These are phyloP conservation scores for Lipomyces lipofer DNA, from an alignment of 805 yeast species.

Conservation along the genomic window DNA sequence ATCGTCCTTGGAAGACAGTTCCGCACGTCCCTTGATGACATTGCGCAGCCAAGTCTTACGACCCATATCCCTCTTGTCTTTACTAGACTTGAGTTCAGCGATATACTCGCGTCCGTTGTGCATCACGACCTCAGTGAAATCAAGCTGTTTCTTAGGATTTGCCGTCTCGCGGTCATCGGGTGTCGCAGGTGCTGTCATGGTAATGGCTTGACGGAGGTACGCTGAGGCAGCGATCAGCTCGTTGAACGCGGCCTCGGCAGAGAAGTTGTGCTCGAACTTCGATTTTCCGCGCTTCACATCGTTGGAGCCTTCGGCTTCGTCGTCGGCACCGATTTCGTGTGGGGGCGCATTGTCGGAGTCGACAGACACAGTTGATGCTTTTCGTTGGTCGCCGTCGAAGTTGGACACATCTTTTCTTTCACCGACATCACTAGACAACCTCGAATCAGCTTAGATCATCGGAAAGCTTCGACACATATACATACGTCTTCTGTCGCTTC, in stretches of 20 bases:
- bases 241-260: conserved; percentile 30
- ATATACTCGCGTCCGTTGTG: conserved; percentile 24
- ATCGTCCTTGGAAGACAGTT: conserved; percentile 27
- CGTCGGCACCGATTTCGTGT: too few species aligned
- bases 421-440: too few species aligned
- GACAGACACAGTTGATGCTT: too few species aligned
- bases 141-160: conserved; percentile 19
- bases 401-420: too few species aligned
- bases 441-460: too few species aligned
- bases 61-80: conserved; percentile 21
- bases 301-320: too few species aligned
- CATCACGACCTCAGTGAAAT: conserved; percentile 24
- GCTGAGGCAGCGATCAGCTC: conserved; percentile 24
- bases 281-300: conserved; percentile 14
- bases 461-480: too few species aligned
- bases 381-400: too few species aligned
- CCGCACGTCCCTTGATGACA: conserved; percentile 32
- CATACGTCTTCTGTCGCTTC: too few species aligned
- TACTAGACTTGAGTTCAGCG: conserved; percentile 9
- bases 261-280: conserved; percentile 31
- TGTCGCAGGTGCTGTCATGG: conserved; percentile 2
- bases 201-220: conserved; percentile 6
- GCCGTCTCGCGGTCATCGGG: conserved; percentile 23
- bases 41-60: conserved; percentile 23
- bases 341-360: too few species aligned